Conservation (phyloP, 345 rosid genomes). For the Camelina neglecta region DNA sequence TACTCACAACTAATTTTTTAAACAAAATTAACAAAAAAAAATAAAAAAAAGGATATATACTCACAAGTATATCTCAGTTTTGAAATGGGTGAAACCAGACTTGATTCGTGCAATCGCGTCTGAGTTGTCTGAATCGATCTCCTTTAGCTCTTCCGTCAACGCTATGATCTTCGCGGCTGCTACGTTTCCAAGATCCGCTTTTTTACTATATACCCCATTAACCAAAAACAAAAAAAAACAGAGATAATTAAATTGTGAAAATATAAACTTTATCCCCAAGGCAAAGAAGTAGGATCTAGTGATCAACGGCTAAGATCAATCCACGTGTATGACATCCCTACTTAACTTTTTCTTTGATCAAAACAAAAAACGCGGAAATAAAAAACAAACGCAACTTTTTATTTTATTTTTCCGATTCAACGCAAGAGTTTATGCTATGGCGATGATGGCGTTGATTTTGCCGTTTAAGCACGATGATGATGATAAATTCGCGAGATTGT, state of each 20-base stretch:
- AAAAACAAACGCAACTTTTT: background rate
- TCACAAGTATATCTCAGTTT: slow-evolving; percentile 76
- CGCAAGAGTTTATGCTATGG: background rate
- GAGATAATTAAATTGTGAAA: slow-evolving; percentile 1
- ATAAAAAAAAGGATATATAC: slow-evolving; percentile 21
- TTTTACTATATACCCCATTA: slow-evolving; percentile 52
- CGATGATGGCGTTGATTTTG: background rate
- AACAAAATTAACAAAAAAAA: no score
- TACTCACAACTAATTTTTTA: background rate
- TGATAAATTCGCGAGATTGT: slow-evolving; percentile 7
- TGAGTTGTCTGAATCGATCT: slow-evolving; percentile 46
- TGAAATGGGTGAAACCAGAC: slow-evolving; percentile 78
- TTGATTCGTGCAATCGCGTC: slow-evolving; percentile 67
- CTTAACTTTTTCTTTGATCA: no score
- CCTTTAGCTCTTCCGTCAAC: slow-evolving; percentile 76
- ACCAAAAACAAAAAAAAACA: slow-evolving; percentile 3
- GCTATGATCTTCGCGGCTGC: slow-evolving; percentile 87
- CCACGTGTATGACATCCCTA: background rate
- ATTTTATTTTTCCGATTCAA: background rate
- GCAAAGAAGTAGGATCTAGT: slow-evolving; percentile 16
- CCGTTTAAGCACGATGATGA: background rate
- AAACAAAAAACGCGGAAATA: slow-evolving; percentile 7
- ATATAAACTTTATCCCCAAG: background rate
- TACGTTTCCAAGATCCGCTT: slow-evolving; percentile 61
- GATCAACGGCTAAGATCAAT: slow-evolving; percentile 34